These are phyloP conservation scores for Colletotrichum simmondsii DNA, from an alignment of 2,329 filamentous ascomycete species.

Conservation along the genomic window DNA sequence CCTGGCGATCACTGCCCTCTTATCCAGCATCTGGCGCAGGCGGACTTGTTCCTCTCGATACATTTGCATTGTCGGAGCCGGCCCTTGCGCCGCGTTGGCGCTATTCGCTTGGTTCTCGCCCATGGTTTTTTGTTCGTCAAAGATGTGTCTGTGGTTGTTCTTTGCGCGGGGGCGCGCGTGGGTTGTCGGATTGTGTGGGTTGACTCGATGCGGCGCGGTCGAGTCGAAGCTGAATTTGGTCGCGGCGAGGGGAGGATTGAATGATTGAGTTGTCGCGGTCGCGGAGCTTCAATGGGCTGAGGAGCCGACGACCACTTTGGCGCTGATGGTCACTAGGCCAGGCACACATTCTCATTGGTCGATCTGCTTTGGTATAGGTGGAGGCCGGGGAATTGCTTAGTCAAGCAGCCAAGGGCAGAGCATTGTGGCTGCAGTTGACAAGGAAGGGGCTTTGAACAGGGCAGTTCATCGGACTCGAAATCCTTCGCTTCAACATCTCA, in stretches of 20 bases:
- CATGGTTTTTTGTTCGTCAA: conserved; percentile 9
- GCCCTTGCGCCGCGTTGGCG: conserved; percentile 36
- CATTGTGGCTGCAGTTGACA: conserved; percentile 1
- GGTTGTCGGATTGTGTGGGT: neutral
- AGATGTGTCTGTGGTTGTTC: neutral
- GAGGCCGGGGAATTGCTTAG: neutral
- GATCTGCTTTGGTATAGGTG: no score
- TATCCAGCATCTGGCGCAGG: conserved; percentile 59
- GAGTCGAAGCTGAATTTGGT: conserved; percentile 5
- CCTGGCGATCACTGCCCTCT: conserved; percentile 45
- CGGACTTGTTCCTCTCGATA: conserved; percentile 62
- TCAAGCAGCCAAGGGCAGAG: neutral
- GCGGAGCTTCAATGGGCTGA: conserved; percentile 14
- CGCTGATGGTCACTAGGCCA: neutral
- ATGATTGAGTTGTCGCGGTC: conserved; percentile 7
- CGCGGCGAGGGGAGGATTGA: neutral
- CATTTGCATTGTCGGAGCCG: conserved; percentile 53
- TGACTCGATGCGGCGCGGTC: conserved; percentile 13
- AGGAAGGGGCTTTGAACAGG: conserved; percentile 19
- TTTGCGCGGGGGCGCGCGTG: neutral
- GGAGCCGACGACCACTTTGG: conserved; percentile 3
- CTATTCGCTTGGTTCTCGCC: conserved; percentile 30
- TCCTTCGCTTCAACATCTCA: conserved; percentile 14
- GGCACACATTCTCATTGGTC: conserved; percentile 12
- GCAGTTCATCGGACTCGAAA: conserved; percentile 18